These are phyloP conservation scores for Trametes gibbosa DNA, from an alignment of 768 basidiomycete species.

Conservation along the genomic window DNA sequence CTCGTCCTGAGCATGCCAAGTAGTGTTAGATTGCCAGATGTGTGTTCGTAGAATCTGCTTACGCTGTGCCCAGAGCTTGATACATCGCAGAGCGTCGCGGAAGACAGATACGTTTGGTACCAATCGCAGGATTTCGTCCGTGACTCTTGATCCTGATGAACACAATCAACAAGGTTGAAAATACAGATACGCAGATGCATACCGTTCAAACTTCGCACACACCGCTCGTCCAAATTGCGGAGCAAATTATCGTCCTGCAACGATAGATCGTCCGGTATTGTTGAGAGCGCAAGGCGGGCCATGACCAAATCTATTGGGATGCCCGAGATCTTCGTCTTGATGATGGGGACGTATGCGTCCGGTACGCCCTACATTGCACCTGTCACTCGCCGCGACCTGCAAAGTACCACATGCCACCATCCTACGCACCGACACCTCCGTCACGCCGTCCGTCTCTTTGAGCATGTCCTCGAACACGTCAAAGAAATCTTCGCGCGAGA, in stretches of 20 bases:
- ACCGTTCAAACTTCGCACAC: slow-evolving; percentile 94
- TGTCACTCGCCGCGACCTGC: slow-evolving; percentile 1
- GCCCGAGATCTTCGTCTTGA: slow-evolving; percentile 87
- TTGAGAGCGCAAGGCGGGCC: slow-evolving; percentile 81
- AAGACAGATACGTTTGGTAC: slow-evolving; percentile 95
- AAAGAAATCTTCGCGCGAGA: slow-evolving; percentile 95
- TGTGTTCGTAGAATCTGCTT: slow-evolving; percentile 30
- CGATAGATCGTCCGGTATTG: slow-evolving; percentile 90
- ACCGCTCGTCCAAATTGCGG: slow-evolving; percentile 90
- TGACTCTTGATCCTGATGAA: slow-evolving; percentile 89
- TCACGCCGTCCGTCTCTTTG: slow-evolving; percentile 73
- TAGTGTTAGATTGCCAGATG: neutral
- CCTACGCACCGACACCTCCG: slow-evolving; percentile 81
- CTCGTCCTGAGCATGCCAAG: slow-evolving; percentile 58
- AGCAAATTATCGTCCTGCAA: slow-evolving; percentile 89
- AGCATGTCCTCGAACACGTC: slow-evolving; percentile 89
- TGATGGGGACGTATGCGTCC: slow-evolving; percentile 94
- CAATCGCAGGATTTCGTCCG: slow-evolving; percentile 90
- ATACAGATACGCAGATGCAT: slow-evolving; percentile 8
- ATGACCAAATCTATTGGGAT: slow-evolving; percentile 94
- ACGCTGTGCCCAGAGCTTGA: slow-evolving; percentile 98
- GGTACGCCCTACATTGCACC: slow-evolving; percentile 75
- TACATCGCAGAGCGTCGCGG: slow-evolving; percentile 90
- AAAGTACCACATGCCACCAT: neutral
- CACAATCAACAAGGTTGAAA: neutral